phyloP scores from a whole-genome alignment of 805 yeast genomes.

The Lachancea fermentati region DNA sequence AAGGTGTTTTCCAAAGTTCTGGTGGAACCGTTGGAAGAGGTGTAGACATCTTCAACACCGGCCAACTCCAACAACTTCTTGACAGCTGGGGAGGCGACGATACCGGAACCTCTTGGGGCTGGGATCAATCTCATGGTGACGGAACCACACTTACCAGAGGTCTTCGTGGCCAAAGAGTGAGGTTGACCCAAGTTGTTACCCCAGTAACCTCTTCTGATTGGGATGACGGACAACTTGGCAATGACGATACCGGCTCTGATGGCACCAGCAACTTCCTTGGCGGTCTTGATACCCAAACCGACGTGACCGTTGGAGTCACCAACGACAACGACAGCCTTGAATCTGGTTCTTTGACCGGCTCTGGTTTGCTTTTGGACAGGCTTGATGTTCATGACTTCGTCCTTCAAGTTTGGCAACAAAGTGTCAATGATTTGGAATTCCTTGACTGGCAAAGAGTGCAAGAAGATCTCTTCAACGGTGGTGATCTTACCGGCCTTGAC shows the following conservation, averaged over 20 bases:
- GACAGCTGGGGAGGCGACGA: slow-evolving; percentile 99
- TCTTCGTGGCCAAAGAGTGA: slow-evolving; percentile 96
- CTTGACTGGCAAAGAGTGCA: slow-evolving; percentile 99
- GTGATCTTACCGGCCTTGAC: slow-evolving; percentile 98
- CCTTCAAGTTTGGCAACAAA: slow-evolving; percentile 91
- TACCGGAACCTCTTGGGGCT: slow-evolving; percentile 99
- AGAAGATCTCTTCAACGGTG: slow-evolving; percentile 96
- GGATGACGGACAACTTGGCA: slow-evolving; percentile 97
- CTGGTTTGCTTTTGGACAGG: slow-evolving; percentile 99
- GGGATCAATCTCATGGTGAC: slow-evolving; percentile 97
- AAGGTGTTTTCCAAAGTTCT: slow-evolving; percentile 99
- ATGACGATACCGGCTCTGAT: slow-evolving; percentile 99
- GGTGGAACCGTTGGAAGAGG: slow-evolving; percentile 97
- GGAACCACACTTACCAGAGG: slow-evolving; percentile 99
- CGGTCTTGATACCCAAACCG: slow-evolving; percentile 99
- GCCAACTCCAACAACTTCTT: slow-evolving; percentile 98
- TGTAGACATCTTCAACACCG: slow-evolving; percentile 99
- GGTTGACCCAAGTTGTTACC: slow-evolving; percentile 99
- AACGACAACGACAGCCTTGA: slow-evolving; percentile 99
- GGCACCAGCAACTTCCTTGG: slow-evolving; percentile 99
- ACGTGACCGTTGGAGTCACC: slow-evolving; percentile 99
- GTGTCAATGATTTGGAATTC: slow-evolving; percentile 98
- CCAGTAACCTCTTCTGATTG: slow-evolving; percentile 99
- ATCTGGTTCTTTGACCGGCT: slow-evolving; percentile 99
- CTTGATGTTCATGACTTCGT: slow-evolving; percentile 99